Base-by-base conservation (phyloP, 768 basidiomycete species). In the Nevesoporus exiguus region DNA sequence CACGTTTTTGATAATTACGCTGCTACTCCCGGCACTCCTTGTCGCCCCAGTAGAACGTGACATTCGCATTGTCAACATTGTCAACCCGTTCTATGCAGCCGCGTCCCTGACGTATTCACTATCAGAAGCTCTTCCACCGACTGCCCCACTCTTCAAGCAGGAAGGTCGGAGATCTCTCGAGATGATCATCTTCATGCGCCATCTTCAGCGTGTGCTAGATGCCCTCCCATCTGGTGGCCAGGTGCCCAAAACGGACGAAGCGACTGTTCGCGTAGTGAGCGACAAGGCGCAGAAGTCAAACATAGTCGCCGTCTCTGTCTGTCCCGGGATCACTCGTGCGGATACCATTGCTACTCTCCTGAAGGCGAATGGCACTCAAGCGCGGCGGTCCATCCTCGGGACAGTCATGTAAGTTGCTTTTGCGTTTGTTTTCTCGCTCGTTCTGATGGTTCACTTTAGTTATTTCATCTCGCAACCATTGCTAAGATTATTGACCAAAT, bases 41-140 rank as follows among this genome's bases (percentile, higher is more conserved):
- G 83, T 88, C 24, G 86, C 90, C 0, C 93, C 93, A 0, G 76
- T 80, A n/a, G 93, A 94, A 66, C 80, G 93, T 33, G 90, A 94
- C 58, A 91, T 97, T 39, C 86, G 94, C n/a, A 81, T 97, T 58
- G 75, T 98, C 66, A 85, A 85, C 52, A 77, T 93, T 37, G 80
- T 95, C 65, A 93, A 93, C 54, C 93, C 93, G 3, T 91, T 92
- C 61, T 97, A 96, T 61, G 85, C 92, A 2, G 91, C 94, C 1
- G 87, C 90, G 0, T 74, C 81, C 3, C 77, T 80, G 5, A 59
- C 73, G 4, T 74, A 78, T 61, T 59, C 72, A 34, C 11, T 66
- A 2, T 58, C 66, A 51, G 72, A 52, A 37, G 58, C 14, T 41
- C 73, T 61, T 58, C 57, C 58, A 54, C 68, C 63, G 9, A 62